These are phyloP conservation scores for Zopfia rhizophila DNA, from an alignment of 2,329 filamentous ascomycete species.

Conservation along the genomic window DNA sequence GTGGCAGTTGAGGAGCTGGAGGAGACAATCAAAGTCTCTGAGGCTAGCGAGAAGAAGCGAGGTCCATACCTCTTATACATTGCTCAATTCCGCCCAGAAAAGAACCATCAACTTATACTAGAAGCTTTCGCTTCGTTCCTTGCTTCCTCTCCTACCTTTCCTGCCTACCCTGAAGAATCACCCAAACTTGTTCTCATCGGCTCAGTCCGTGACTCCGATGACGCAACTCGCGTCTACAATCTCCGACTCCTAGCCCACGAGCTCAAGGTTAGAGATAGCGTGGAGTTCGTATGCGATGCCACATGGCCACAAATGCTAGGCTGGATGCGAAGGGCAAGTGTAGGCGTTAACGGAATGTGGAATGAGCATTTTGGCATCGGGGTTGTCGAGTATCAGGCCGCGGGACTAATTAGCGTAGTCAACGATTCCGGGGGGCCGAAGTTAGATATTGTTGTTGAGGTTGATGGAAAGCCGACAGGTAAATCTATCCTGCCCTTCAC, in stretches of 20 bases:
- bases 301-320: slow-evolving; percentile 87
- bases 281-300: slow-evolving; percentile 90
- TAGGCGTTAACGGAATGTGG: slow-evolving; percentile 99
- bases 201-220: slow-evolving; percentile 85
- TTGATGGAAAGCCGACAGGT: slow-evolving; percentile 84
- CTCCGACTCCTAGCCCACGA: slow-evolving; percentile 87
- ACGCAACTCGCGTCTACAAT: slow-evolving; percentile 86
- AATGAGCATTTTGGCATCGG: slow-evolving; percentile 99
- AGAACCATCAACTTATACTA: slow-evolving; percentile 90
- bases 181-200: slow-evolving; percentile 86
- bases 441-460: slow-evolving; percentile 86
- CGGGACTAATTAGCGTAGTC: slow-evolving; percentile 90
- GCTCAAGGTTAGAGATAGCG: slow-evolving; percentile 76
- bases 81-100: slow-evolving; percentile 96
- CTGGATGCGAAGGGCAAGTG: slow-evolving; percentile 78
- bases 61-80: slow-evolving; percentile 86
- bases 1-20: slow-evolving; percentile 89
- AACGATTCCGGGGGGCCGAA: slow-evolving; percentile 94
- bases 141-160: slow-evolving; percentile 36
- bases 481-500: slow-evolving; percentile 23
- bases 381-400: slow-evolving; percentile 97
- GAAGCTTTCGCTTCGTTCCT: slow-evolving; percentile 84
- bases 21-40: slow-evolving; percentile 75
- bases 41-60: slow-evolving; percentile 73
- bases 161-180: slow-evolving; percentile 56